These are phyloP conservation scores for Globisporangium megalacanthum DNA, from an alignment of 352 stramenopile genomes.

Conservation along the genomic window DNA sequence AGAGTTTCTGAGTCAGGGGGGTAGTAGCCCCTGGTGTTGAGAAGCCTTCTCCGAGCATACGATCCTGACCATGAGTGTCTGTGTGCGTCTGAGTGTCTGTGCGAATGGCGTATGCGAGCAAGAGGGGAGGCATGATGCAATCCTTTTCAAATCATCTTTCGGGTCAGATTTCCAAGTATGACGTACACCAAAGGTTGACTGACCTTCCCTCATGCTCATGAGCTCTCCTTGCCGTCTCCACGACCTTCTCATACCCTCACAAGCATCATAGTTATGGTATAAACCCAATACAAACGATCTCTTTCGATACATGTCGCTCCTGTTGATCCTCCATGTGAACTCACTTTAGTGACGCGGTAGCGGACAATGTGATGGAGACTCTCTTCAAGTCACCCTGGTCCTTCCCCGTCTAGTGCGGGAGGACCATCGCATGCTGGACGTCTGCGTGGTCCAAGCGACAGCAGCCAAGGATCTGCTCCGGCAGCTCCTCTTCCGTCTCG, in stretches of 20 bases:
- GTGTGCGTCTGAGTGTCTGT: slow-evolving; percentile 3
- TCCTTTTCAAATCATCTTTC: slow-evolving; percentile 87
- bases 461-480: slow-evolving; percentile 81
- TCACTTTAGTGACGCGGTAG: not conserved
- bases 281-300: not conserved
- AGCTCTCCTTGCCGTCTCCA: not conserved
- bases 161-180: slow-evolving; percentile 86
- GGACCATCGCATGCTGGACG: slow-evolving; percentile 47
- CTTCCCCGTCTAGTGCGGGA: slow-evolving; percentile 25
- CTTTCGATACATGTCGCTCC: not conserved
- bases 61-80: not conserved
- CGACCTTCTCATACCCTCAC: not conserved
- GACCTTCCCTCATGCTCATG: slow-evolving; percentile 45
- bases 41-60: slow-evolving; percentile 71
- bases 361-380: not conserved
- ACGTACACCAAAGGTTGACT: slow-evolving; percentile 77
- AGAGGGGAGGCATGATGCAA: slow-evolving; percentile 65
- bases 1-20: slow-evolving; percentile 88
- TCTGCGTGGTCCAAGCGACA: slow-evolving; percentile 75
- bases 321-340: not conserved
- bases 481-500: slow-evolving; percentile 82
- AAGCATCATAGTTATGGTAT: not conserved
- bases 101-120: not conserved
- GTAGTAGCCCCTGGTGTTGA: slow-evolving; percentile 86
- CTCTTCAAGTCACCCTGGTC: not conserved